A percentile compares a stretch with the other conserved stretches of the same genome.
These are phyloP conservation scores for Lichtheimia ornata DNA, from an alignment of 371 early-diverging fungal species.

Conservation along the genomic window DNA sequence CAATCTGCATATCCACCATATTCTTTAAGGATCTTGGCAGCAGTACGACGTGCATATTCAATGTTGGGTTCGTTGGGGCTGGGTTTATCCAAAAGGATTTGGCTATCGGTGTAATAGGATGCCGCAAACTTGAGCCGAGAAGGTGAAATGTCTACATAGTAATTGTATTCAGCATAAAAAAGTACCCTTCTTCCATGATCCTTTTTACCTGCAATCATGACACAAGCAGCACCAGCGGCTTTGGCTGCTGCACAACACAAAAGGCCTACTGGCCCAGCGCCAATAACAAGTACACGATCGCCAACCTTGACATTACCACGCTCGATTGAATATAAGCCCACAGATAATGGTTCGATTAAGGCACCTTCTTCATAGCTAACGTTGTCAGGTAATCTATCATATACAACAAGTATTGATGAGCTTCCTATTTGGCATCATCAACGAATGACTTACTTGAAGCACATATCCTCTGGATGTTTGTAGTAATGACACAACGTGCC, in stretches of 20 bases:
- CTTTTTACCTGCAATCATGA: constrained; percentile 36
- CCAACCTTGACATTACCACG: constrained; percentile 66
- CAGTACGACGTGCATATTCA: constrained; percentile 36
- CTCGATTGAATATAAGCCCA: constrained; percentile 50
- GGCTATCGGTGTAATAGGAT: constrained; percentile 36
- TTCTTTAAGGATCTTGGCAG: constrained; percentile 17
- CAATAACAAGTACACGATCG: constrained; percentile 55
- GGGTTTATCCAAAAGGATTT: constrained; percentile 30
- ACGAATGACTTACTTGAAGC: constrained; percentile 36
- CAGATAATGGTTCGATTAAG: constrained; percentile 45
- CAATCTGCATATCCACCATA: constrained; percentile 31
- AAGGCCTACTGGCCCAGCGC: constrained; percentile 48
- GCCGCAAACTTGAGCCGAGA: constrained; percentile 47
- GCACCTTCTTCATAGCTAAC: constrained; percentile 60
- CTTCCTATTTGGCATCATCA: background rate
- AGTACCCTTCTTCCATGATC: background rate
- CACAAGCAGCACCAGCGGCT: constrained; percentile 48
- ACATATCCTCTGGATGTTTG: constrained; percentile 44
- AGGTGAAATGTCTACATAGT: constrained; percentile 22
- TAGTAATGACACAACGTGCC: constrained; percentile 50
- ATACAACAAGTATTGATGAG: background rate
- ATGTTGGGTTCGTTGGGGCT: constrained; percentile 36
- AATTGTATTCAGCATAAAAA: too few relatives aligned
- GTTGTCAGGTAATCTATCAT: constrained; percentile 41
- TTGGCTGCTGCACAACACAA: constrained; percentile 49